Evolutionary conservation across 108 stramenopile species (phyloP).

Genomic region (Halocafeteria seosinensis): DNA sequence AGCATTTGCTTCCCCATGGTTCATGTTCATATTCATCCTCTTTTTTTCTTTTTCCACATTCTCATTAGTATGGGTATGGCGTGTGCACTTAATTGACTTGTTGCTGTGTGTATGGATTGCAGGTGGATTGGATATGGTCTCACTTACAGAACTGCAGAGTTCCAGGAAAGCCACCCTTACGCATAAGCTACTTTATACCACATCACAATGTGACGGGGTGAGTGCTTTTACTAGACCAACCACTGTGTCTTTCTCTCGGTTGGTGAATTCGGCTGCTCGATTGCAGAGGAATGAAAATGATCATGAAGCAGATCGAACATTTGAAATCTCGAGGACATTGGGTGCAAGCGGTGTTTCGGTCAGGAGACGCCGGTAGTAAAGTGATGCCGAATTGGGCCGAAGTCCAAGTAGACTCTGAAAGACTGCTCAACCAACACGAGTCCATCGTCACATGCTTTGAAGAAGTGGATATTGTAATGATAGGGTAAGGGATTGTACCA

Average conservation of each 20-base stretch:
- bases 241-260: no score
- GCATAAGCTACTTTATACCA: neutral
- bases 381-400: neutral
- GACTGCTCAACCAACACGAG: neutral
- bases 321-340: neutral
- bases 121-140: constrained; percentile 1
- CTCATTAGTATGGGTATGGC: no score
- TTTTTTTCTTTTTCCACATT: no score
- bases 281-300: constrained; percentile 1
- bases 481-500: no score
- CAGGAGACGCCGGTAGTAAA: neutral
- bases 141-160: neutral
- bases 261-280: no score
- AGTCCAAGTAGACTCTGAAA: neutral
- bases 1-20: no score
- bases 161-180: neutral
- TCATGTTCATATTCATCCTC: no score
- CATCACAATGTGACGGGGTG: constrained; percentile 2
- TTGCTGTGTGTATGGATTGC: neutral
- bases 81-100: neutral
- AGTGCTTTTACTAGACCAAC: no score
- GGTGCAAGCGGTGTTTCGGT: neutral
- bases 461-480: no score
- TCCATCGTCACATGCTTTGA: no score
- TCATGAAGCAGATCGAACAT: neutral